Base-by-base conservation (phyloP, 495 filamentous ascomycete genomes). In the Aspergillus homomorphus region DNA sequence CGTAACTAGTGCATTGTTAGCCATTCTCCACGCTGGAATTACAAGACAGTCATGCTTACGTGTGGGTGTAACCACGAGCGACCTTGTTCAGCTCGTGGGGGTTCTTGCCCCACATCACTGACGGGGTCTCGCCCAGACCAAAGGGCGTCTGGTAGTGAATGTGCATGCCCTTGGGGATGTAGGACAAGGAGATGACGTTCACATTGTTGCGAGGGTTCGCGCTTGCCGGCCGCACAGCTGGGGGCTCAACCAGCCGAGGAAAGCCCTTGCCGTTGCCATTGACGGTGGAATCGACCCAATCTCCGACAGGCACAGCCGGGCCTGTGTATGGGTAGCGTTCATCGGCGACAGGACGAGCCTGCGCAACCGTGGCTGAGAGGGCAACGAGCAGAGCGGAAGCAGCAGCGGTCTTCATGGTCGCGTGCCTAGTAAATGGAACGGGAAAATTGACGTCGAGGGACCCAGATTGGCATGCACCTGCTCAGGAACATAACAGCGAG, bases 71-170 rank as follows among this genome's bases (percentile, higher is more conserved):
- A 1, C 79, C 79, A 15, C 48, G 59, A 0, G 76, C 73, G 18
- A 57, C 58, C 8, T 67, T 62, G 55, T 63, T 57, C 51, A 81
- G 64, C 15, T 61, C 33, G 23, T 54, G 41, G 1, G 68, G 59
- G 46, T 58, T 56, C 16, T 57, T 69, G 15, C 80, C 80, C 66
- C 71, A 82, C 16, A 72, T 59, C 19, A 82, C 69, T 3, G 67
- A 61, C 0, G 80, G 78, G 12, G 65, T 57, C 18, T 59, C 58
- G 5, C 73, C 75, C 50, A 82, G 58, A 8, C 80, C 80, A 55
- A 81, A 82, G 9, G 80, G 79, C 10, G 80, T 82, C 67, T 82
- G 80, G 64, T 75, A 82, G 66, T 81, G 80, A 56, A 81, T 72
- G 61, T 77, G 78, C 56, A 81, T 74, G 21, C 80, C 80, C 42